These are phyloP conservation scores for Dactylis glomerata DNA, from an alignment of 176 grass and related monocot genomes.

Conservation along the genomic window DNA sequence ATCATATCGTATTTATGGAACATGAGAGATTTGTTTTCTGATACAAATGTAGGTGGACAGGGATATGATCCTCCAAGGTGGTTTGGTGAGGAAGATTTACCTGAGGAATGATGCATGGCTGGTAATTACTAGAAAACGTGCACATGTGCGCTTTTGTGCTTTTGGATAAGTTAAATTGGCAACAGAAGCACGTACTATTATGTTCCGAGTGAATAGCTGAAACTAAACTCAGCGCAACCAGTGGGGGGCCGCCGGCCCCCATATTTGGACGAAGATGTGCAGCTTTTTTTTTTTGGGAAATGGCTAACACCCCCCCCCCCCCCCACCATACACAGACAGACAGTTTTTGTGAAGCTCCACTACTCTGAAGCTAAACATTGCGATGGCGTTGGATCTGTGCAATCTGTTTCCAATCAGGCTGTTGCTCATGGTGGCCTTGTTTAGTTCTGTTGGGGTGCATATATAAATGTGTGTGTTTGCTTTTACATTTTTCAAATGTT, in stretches of 20 bases:
- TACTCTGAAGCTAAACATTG: background rate
- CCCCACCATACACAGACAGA: too few relatives aligned
- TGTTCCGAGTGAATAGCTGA: background rate
- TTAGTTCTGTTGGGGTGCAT: background rate
- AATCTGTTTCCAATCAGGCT: background rate
- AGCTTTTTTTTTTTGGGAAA: too few relatives aligned
- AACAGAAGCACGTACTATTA: slow-evolving; percentile 10
- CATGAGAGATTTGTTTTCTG: background rate
- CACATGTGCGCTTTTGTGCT: background rate
- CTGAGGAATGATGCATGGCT: slow-evolving; percentile 35
- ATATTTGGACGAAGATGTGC: too few relatives aligned
- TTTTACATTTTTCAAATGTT: background rate
- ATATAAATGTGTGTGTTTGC: background rate
- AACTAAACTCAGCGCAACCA: background rate
- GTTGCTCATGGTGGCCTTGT: background rate
- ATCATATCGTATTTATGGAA: slow-evolving; percentile 4
- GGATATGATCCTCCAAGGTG: slow-evolving; percentile 88
- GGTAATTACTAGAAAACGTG: slow-evolving; percentile 15
- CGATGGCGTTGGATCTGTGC: background rate
- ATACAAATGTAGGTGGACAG: slow-evolving; percentile 51
- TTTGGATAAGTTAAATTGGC: background rate
- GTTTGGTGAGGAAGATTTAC: slow-evolving; percentile 70
- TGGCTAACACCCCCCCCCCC: too few relatives aligned
- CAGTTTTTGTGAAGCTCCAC: too few relatives aligned
- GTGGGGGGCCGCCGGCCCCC: too few relatives aligned